These are phyloP conservation scores for Tricholoma sp. DNA, from an alignment of 768 basidiomycete genomes.

Conservation along the genomic window DNA sequence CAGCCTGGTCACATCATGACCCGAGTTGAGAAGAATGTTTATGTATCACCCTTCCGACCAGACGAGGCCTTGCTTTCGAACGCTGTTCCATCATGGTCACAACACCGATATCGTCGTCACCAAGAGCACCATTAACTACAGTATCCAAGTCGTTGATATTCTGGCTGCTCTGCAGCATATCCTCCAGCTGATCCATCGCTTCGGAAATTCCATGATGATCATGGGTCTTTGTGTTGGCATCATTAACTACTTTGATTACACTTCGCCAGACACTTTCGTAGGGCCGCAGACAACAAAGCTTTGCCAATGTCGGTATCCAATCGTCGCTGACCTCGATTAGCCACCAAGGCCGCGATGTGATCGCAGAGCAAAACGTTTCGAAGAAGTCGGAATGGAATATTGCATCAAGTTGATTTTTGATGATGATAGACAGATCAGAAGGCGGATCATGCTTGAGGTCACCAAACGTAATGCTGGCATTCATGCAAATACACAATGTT, in stretches of 20 bases:
- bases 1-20: too few relatives aligned
- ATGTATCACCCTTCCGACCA: too few relatives aligned
- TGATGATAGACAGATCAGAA: conserved; percentile 5
- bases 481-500: conserved; percentile 31
- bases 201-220: conserved; percentile 21
- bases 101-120: background rate
- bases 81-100: conserved; percentile 14
- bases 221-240: conserved; percentile 12
- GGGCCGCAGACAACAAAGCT: conserved; percentile 28
- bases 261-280: conserved; percentile 27
- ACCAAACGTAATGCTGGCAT: conserved; percentile 19
- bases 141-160: background rate
- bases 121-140: background rate
- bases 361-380: conserved; percentile 25
- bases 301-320: conserved; percentile 33
- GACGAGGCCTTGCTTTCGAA: background rate
- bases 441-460: conserved; percentile 3
- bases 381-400: conserved; percentile 36
- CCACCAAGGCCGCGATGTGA: conserved; percentile 32
- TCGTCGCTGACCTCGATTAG: conserved; percentile 30
- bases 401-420: conserved; percentile 18
- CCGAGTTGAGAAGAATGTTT: too few relatives aligned
- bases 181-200: conserved; percentile 17
- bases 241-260: conserved; percentile 25
- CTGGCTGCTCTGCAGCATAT: conserved; percentile 5